Evolutionary conservation across 2,329 filamentous ascomycete species (phyloP), one percentile per base, ranked within the genome.

Genomic region (Annulohypoxylon truncatum): DNA sequence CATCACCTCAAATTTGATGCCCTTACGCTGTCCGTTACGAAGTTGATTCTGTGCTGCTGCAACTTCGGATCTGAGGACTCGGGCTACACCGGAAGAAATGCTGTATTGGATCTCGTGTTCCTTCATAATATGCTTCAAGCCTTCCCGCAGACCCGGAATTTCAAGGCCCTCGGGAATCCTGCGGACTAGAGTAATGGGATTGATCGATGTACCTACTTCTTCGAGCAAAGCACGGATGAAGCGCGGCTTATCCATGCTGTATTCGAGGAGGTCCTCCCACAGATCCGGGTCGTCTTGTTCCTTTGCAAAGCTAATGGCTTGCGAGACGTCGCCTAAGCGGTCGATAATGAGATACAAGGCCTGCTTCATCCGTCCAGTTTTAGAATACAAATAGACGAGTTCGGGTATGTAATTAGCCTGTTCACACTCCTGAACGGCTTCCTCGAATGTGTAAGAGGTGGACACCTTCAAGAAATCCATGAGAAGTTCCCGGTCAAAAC

Each of bases 31-130:
- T 0, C 95, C 94, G 12, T 84, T 88, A 0, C 95, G 88, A 18
- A 98, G 82, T 3, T 89, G 89, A 53, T 90, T 90, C 86, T 98
- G 97, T 0, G 92, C 93, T 3, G 87, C 85, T 0, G 91, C 90
- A 0, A 99, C 95, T 79, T 99, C 96, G 61, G 94, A 93, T 53
- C 92, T 85, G 42, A 98, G 83, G 0, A 98, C 94, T 58, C 89
- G 88, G 0, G 96, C 94, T 2, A 96, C 96, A 0, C 96, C 96
- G 44, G 91, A 90, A 69, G 92, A 95, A 76, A 99, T 97, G 72
- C 92, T 96, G 76, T 92, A 89, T 80, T 98, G 96, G 46, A 99
- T 92, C 76, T 98, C 96, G 76, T 97, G 94, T 79, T 99, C 96
- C 72, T 95, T 91, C 77, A 99, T 92, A 83, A 99, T 94, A 61